phyloP scores from a whole-genome alignment of 495 filamentous ascomycete species.

The Lasiosphaeris hirsuta region DNA sequence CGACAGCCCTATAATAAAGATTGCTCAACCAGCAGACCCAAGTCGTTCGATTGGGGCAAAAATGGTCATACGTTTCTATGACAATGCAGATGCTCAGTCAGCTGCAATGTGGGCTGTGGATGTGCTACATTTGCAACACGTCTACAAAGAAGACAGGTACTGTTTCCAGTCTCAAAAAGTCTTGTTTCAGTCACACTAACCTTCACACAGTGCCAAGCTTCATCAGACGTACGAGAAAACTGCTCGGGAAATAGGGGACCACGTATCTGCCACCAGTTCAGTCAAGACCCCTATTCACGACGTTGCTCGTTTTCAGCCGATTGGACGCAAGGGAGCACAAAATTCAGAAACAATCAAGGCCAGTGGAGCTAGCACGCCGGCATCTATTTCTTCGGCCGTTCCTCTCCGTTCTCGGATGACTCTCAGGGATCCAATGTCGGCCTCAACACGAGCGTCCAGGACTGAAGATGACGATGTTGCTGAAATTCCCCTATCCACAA shows the following conservation, averaged over 20 bases:
- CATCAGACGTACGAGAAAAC: background rate
- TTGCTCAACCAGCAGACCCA: slow-evolving; percentile 15
- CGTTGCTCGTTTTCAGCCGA: no score
- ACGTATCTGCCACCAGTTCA: background rate
- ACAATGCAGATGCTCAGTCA: background rate
- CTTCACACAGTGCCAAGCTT: background rate
- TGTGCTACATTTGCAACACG: background rate
- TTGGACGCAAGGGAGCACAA: no score
- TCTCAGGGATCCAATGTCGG: slow-evolving; percentile 9
- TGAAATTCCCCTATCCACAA: background rate
- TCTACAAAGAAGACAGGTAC: slow-evolving; percentile 9
- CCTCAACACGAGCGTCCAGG: background rate
- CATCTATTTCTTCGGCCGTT: background rate
- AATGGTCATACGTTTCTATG: slow-evolving; percentile 12
- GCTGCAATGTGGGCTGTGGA: slow-evolving; percentile 12
- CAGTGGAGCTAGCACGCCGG: background rate
- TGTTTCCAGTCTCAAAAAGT: background rate
- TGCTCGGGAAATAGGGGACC: background rate
- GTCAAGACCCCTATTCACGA: no score
- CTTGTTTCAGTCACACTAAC: background rate
- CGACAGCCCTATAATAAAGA: slow-evolving; percentile 12
- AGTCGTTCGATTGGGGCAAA: background rate
- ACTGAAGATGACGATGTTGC: background rate
- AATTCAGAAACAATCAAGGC: no score
- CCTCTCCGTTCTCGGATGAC: slow-evolving; percentile 1